Base-by-base conservation (phyloP, 1,284 basidiomycete genomes). In the Ustilago bromivora region DNA sequence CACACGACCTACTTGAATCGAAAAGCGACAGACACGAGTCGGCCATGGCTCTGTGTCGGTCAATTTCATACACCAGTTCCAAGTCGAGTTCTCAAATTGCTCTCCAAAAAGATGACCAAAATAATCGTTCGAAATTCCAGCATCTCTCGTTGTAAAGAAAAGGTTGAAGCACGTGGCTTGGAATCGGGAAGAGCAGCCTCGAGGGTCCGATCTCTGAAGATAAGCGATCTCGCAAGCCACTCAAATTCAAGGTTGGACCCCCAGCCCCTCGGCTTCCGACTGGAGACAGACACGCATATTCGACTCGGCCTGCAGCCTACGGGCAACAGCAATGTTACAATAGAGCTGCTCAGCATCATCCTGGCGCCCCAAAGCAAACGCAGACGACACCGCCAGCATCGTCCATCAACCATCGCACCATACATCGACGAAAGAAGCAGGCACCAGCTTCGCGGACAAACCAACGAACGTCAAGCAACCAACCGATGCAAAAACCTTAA, bases 141-240 rank as follows among this genome's bases (percentile, higher is more conserved):
- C 12, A 8, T 46, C 41, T 2, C 3, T 11, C 5, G 15, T 3
- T 19, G n/a, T 11, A 11, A 17, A 51, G 15, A 51, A 46, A 19
- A 46, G 43, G n/a, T 51, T 13, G n/a, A 51, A 4, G 23, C 56
- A 57, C 41, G 40, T 57, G 56, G 56, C 23, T 10, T 43, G 10
- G 31, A 31, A 57, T 57, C 56, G 56, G 56, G 56, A 38, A 34
- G 7, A 19, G n/a, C 9, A 1, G 13, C n/a, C 28, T 9, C 2
- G n/a, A 38, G 36, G 6, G 19, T n/a, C 40, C 31, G 55, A 43
- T 57, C 11, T 23, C 7, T 28, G 8, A 19, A 58, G 57, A 58
- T 58, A 49, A 58, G 32, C 57, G 57, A 58, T 57, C 3, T 31
- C 5, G 36, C 5, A 10, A 41, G 6, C 36, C 36, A 38, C 31